Base-by-base conservation (phyloP, 108 stramenopile genomes). In the Fragilaria radians region DNA sequence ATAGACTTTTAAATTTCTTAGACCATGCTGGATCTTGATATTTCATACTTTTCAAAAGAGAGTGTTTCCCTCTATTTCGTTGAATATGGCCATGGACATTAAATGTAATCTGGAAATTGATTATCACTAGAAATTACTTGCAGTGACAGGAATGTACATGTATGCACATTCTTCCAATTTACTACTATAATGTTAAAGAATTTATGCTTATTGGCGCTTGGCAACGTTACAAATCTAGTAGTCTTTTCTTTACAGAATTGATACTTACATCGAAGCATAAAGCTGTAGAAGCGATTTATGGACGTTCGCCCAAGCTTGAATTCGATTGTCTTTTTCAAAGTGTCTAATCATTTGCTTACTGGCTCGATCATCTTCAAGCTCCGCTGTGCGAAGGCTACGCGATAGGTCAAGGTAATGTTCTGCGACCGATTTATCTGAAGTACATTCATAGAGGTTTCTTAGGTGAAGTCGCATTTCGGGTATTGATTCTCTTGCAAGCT, bases 351-450 rank as follows among this genome's bases (percentile, higher is more conserved):
- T 46, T 17, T 9, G 34, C 19, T 5, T 9, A 17, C 21, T 22
- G 9, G 25, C 42, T 21, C 59, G 46, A 11, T 51, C 19, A 1
- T 54, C 46, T 46, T 71, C 70, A 0, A 73, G 34, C 54, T 73
- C 54, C 31, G 72, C 72, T 28, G 31, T 45, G 30, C 72, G 59
- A 31, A 60, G 18, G 23, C 66, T 36, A 24, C 66, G 61, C 4
- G 45, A 46, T 19, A 73, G 42, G 25, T 67, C 48, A 22, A 73
- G 32, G 1, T 58, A 61, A 18, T 51, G 57, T 36, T 14, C 33
- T 46, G 34, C 66, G 56, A 32, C 63, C 46, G 9, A 2, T 22
- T 34, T 52, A 47, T 28, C 54, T 45, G 36, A 14, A 11, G 36
- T 14, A 21, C 11, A 23, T 31, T 67, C 72, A 18, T 59, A 56